phyloP scores from a whole-genome alignment of 192 early-diverging fungal genomes.

The Linderina pennispora region DNA sequence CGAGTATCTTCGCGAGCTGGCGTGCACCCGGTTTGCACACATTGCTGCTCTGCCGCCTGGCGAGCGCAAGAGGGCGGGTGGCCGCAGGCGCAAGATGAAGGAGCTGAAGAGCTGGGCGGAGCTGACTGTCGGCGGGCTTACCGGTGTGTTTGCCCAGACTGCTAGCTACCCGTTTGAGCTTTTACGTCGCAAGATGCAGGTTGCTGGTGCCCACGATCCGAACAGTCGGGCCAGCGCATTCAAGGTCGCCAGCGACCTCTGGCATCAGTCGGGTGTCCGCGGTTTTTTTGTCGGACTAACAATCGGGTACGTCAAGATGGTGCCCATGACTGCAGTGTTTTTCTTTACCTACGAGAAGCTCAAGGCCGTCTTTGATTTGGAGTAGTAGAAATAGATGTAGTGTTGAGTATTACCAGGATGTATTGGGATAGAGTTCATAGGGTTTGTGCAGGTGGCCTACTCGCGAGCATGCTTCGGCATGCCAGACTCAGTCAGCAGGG shows the following conservation, averaged over 20 bases:
- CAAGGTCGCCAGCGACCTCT: conserved; percentile 61
- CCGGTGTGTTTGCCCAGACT: conserved; percentile 87
- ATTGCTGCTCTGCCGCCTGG: conserved; percentile 26
- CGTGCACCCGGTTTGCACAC: conserved; percentile 42
- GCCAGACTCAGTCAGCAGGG: conserved; percentile 33
- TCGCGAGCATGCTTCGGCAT: conserved; percentile 36
- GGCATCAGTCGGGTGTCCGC: conserved; percentile 55
- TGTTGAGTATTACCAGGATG: no score
- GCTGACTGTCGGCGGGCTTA: conserved; percentile 71
- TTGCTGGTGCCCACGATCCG: conserved; percentile 58
- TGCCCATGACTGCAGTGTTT: conserved; percentile 84
- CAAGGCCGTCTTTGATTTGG: conserved; percentile 34
- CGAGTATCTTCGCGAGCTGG: conserved; percentile 61
- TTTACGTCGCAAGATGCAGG: conserved; percentile 79
- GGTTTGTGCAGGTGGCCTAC: no score
- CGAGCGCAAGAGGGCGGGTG: background rate
- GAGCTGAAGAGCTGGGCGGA: conserved; percentile 71
- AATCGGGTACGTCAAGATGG: conserved; percentile 95
- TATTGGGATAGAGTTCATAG: no score
- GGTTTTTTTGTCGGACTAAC: conserved; percentile 97
- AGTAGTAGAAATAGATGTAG: conserved; percentile 7
- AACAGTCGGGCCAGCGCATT: conserved; percentile 46
- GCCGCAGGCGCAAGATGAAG: conserved; percentile 44
- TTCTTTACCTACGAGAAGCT: conserved; percentile 80
- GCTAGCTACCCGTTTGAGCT: conserved; percentile 90